phyloP scores from a whole-genome alignment of 257 asterid species.

The Cinchona pubescens region DNA sequence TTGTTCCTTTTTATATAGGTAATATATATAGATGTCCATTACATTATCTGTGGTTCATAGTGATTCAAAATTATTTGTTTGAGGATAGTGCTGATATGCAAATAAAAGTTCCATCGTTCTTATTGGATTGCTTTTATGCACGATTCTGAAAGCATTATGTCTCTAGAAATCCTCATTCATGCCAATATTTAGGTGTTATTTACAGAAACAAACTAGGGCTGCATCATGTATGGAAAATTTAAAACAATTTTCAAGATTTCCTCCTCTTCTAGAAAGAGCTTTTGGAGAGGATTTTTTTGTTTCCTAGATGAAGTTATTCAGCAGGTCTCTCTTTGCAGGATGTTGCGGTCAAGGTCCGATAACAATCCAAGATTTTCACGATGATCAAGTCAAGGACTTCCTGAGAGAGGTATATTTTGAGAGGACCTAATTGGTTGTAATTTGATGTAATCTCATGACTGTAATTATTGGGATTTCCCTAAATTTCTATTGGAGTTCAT shows the following conservation, averaged over 20 bases:
- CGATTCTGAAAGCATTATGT: background rate
- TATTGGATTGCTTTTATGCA: background rate
- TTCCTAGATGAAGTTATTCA: too few species aligned
- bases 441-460: too few species aligned
- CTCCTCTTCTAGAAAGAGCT: too few species aligned
- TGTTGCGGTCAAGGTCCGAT: conserved; percentile 93
- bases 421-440: background rate
- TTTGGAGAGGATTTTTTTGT: too few species aligned
- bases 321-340: too few species aligned
- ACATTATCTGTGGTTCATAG: background rate
- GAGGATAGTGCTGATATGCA: background rate
- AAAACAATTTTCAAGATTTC: too few species aligned
- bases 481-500: background rate
- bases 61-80: background rate
- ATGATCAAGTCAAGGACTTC: conserved; percentile 87
- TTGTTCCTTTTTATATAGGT: too few species aligned
- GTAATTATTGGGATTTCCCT: background rate
- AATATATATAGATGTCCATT: background rate
- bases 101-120: background rate
- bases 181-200: background rate
- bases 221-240: background rate
- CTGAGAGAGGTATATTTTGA: conserved; percentile 71
- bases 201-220: background rate
- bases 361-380: conserved; percentile 82
- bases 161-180: background rate